phyloP scores from a whole-genome alignment of 768 basidiomycete genomes.

The Dictyophora rubrovolvata region DNA sequence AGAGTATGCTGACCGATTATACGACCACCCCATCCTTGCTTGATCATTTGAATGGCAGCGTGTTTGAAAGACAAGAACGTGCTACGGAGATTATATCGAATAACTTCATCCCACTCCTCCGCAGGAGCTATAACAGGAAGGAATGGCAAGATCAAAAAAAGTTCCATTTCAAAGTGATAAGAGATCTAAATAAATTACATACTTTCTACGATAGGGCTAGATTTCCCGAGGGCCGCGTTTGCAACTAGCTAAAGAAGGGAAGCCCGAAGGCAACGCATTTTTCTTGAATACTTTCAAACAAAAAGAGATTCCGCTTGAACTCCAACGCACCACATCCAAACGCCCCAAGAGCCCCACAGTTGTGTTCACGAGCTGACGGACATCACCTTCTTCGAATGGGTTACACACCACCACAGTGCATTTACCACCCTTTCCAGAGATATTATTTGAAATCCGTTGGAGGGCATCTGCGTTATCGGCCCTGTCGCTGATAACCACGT shows the following conservation, averaged over 20 bases:
- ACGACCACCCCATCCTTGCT: constrained; percentile 31
- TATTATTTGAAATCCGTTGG: constrained; percentile 20
- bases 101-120: constrained; percentile 23
- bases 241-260: constrained; percentile 12
- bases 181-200: not conserved
- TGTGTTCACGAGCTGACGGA: constrained; percentile 19
- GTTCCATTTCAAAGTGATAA: not conserved
- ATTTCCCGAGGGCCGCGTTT: constrained; percentile 17
- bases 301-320: not conserved
- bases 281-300: not conserved
- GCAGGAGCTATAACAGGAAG: constrained; percentile 19
- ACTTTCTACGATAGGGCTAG: constrained; percentile 5
- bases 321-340: constrained; percentile 22
- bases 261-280: not conserved
- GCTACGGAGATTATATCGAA: constrained; percentile 32
- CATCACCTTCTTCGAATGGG: constrained; percentile 21
- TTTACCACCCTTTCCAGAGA: constrained; percentile 17
- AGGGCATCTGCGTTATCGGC: constrained; percentile 6
- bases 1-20: constrained; percentile 24
- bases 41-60: constrained; percentile 35
- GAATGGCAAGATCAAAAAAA: not conserved
- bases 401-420: constrained; percentile 17
- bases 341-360: constrained; percentile 19
- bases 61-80: constrained; percentile 33
- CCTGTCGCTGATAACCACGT: constrained; percentile 20